Conservation (phyloP, 2,329 filamentous ascomycete genomes). For the Zopfia rhizophila region DNA sequence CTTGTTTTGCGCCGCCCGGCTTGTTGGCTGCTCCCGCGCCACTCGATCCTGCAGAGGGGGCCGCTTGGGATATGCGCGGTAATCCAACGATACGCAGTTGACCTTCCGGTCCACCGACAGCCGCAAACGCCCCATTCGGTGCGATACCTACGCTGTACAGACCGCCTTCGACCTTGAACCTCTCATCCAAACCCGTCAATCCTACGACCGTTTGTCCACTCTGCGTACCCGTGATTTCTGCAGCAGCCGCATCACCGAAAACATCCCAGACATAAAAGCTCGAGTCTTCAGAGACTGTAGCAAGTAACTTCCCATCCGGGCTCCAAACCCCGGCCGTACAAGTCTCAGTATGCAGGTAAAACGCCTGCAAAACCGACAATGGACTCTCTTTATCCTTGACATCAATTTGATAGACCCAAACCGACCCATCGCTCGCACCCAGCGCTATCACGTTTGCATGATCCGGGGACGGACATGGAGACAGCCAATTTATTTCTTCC, state of each 20-base stretch:
- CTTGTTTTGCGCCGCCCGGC: constrained; percentile 57
- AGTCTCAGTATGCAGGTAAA: constrained; percentile 86
- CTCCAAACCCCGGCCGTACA: constrained; percentile 95
- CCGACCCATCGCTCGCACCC: constrained; percentile 88
- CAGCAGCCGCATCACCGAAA: constrained; percentile 79
- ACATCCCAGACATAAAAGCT: constrained; percentile 94
- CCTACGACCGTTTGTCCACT: constrained; percentile 75
- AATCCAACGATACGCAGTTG: constrained; percentile 86
- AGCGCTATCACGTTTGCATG: constrained; percentile 86
- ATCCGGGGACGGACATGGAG: constrained; percentile 74
- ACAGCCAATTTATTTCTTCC: constrained; percentile 93
- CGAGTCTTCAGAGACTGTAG: constrained; percentile 88
- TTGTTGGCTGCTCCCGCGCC: constrained; percentile 62
- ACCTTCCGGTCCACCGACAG: constrained; percentile 88
- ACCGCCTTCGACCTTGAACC: constrained; percentile 91
- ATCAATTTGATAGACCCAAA: constrained; percentile 95
- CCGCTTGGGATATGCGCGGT: constrained; percentile 66
- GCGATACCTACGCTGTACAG: constrained; percentile 88
- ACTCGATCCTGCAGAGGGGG: constrained; percentile 51
- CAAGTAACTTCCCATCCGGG: constrained; percentile 84
- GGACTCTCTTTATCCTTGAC: constrained; percentile 68
- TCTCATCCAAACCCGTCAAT: constrained; percentile 82
- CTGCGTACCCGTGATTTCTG: constrained; percentile 65
- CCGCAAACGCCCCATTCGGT: constrained; percentile 80
- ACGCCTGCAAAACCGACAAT: constrained; percentile 86